phyloP scores from a whole-genome alignment of 2,329 filamentous ascomycete genomes.

The Botrytis elliptica region DNA sequence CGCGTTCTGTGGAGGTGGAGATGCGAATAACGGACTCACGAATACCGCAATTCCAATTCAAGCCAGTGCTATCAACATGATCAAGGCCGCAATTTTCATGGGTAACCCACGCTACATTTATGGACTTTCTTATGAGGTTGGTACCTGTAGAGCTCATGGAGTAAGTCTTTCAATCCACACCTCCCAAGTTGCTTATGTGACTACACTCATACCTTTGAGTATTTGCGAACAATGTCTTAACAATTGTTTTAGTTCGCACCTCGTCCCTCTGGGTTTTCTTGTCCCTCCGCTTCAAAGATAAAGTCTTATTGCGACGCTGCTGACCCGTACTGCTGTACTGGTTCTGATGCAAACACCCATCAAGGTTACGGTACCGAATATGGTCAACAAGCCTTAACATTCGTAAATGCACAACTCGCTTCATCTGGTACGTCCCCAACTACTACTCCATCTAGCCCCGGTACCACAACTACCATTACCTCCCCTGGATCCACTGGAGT shows the following conservation, averaged over 20 bases:
- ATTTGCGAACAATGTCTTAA: conserved; percentile 9
- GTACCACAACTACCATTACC: conserved; percentile 4
- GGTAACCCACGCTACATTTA: conserved; percentile 58
- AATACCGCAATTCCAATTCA: conserved; percentile 47
- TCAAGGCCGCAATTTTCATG: conserved; percentile 65
- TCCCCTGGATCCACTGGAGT: conserved; percentile 8
- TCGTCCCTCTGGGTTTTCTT: conserved; percentile 53
- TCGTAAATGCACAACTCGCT: conserved; percentile 53
- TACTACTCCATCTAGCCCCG: conserved; percentile 14
- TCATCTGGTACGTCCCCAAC: conserved; percentile 17
- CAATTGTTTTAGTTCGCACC: conserved; percentile 50
- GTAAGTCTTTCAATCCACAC: conserved; percentile 47
- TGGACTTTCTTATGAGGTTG: conserved; percentile 59
- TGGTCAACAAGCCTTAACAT: conserved; percentile 54
- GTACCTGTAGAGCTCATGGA: conserved; percentile 57
- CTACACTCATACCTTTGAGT: neutral
- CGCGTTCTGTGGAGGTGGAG: conserved; percentile 58
- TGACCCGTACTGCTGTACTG: conserved; percentile 63
- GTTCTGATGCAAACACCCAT: conserved; percentile 53
- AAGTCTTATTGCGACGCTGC: conserved; percentile 59
- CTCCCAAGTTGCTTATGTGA: neutral
- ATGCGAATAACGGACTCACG: conserved; percentile 46
- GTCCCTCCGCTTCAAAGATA: conserved; percentile 53
- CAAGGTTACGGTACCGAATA: conserved; percentile 58
- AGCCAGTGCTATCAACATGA: conserved; percentile 50